phyloP scores from a whole-genome alignment of 495 filamentous ascomycete genomes.

The Aspergillus panamensis region DNA sequence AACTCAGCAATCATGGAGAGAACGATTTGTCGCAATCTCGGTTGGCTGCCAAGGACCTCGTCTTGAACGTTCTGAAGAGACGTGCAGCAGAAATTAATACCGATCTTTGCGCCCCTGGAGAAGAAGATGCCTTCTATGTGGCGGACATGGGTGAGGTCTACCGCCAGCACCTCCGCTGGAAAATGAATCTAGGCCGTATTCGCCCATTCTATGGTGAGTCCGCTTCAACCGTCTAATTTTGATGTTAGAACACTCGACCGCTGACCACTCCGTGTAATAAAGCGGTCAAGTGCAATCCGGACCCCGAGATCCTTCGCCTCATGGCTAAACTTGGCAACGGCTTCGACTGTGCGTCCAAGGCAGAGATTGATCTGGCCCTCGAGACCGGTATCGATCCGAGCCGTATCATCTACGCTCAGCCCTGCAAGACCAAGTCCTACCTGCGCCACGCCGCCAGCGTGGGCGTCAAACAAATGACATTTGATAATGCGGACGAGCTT shows the following conservation, averaged over 20 bases:
- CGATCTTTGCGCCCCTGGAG: constrained; percentile 80
- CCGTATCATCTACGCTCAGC: constrained; percentile 98
- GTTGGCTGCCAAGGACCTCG: constrained; percentile 55
- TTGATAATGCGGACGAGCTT: constrained; percentile 96
- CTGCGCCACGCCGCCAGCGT: constrained; percentile 78
- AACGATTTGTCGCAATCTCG: constrained; percentile 44
- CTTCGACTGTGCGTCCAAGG: constrained; percentile 97
- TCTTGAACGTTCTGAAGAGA: constrained; percentile 74
- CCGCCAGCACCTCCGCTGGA: constrained; percentile 97
- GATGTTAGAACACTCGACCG: not conserved
- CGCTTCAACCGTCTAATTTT: not conserved
- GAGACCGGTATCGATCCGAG: constrained; percentile 79
- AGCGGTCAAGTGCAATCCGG: constrained; percentile 99
- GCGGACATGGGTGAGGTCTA: constrained; percentile 98
- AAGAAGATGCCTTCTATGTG: constrained; percentile 97
- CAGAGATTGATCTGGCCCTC: constrained; percentile 89
- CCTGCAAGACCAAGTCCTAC: constrained; percentile 98
- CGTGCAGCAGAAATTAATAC: constrained; percentile 79
- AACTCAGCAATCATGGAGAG: constrained; percentile 37
- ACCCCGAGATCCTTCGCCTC: constrained; percentile 81
- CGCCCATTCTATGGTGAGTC: constrained; percentile 92
- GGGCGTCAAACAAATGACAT: constrained; percentile 97
- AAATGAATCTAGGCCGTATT: constrained; percentile 85
- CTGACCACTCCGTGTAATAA: not conserved
- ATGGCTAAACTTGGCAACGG: constrained; percentile 85